These are phyloP conservation scores for Leccinum imitatum DNA, from an alignment of 768 basidiomycete species.

Conservation along the genomic window DNA sequence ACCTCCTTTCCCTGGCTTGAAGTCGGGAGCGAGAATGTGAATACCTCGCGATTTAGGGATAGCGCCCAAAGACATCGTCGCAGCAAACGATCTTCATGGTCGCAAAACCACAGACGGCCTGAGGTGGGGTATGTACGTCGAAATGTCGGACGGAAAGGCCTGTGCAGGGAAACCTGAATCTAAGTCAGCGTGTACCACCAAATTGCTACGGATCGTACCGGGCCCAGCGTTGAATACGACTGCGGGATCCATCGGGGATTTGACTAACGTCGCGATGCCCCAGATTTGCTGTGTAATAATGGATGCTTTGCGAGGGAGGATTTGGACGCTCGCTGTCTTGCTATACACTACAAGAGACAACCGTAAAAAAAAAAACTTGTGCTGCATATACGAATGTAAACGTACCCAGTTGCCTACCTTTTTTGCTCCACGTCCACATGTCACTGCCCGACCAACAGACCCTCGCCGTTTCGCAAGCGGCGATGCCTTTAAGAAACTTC, in stretches of 20 bases:
- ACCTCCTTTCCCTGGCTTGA: constrained; percentile 30
- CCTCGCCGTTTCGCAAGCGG: constrained; percentile 83
- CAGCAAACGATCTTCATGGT: constrained; percentile 80
- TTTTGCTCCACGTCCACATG: constrained; percentile 91
- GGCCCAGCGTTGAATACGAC: constrained; percentile 17
- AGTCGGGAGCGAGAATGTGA: constrained; percentile 62
- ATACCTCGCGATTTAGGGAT: constrained; percentile 84
- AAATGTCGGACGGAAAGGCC: constrained; percentile 72
- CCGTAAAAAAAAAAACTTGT: background rate
- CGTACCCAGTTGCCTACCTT: constrained; percentile 86
- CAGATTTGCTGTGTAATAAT: constrained; percentile 69
- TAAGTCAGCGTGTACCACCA: background rate
- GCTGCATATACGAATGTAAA: background rate
- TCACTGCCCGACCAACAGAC: constrained; percentile 80
- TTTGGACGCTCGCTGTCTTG: constrained; percentile 67
- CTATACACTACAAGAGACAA: constrained; percentile 46
- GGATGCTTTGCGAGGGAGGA: constrained; percentile 77
- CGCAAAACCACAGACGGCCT: constrained; percentile 63
- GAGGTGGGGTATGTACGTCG: constrained; percentile 70
- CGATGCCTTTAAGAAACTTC: constrained; percentile 73
- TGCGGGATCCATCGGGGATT: constrained; percentile 24
- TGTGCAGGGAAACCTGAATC: constrained; percentile 67
- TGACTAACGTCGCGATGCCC: constrained; percentile 71
- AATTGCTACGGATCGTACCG: background rate
- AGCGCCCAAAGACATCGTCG: constrained; percentile 80